Evolutionary conservation across 2,329 filamentous ascomycete species (phyloP).

Genomic region (Hyphodiscus sp.): DNA sequence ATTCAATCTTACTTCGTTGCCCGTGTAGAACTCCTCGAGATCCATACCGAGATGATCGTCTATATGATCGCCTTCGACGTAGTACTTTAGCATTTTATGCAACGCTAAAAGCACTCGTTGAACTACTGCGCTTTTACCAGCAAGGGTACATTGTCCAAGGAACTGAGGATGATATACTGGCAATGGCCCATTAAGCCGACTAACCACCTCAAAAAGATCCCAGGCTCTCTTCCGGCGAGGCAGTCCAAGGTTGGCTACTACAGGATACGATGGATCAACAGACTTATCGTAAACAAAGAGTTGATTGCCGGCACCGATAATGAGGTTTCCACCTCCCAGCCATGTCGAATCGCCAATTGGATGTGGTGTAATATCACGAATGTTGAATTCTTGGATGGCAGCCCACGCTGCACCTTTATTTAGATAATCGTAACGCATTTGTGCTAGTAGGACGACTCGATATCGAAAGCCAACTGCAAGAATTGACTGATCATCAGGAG

Average conservation of each 20-base stretch:
- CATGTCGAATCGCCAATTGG: constrained; percentile 91
- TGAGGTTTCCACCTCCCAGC: constrained; percentile 76
- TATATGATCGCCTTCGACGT: constrained; percentile 71
- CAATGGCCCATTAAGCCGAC: constrained; percentile 77
- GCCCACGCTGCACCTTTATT: constrained; percentile 88
- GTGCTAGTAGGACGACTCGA: constrained; percentile 72
- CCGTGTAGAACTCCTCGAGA: constrained; percentile 51
- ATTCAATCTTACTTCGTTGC: constrained; percentile 21
- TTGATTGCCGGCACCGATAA: constrained; percentile 87
- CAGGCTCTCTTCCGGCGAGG: constrained; percentile 20
- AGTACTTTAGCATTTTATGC: constrained; percentile 73
- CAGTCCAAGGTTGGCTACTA: constrained; percentile 22
- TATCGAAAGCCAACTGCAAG: constrained; percentile 90
- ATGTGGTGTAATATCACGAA: constrained; percentile 76
- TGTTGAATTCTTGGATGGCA: constrained; percentile 73
- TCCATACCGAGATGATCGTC: constrained; percentile 69
- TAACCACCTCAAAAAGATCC: constrained; percentile 76
- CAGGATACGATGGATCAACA: constrained; percentile 49
- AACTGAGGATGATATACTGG: constrained; percentile 92
- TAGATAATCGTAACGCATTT: constrained; percentile 87
- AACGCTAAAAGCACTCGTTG: constrained; percentile 67
- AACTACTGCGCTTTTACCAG: constrained; percentile 67
- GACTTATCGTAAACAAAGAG: constrained; percentile 76
- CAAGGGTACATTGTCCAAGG: constrained; percentile 76
- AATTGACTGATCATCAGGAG: constrained; percentile 81